phyloP scores from a whole-genome alignment of 306 rosid genomes.

The Corylus heterophylla region DNA sequence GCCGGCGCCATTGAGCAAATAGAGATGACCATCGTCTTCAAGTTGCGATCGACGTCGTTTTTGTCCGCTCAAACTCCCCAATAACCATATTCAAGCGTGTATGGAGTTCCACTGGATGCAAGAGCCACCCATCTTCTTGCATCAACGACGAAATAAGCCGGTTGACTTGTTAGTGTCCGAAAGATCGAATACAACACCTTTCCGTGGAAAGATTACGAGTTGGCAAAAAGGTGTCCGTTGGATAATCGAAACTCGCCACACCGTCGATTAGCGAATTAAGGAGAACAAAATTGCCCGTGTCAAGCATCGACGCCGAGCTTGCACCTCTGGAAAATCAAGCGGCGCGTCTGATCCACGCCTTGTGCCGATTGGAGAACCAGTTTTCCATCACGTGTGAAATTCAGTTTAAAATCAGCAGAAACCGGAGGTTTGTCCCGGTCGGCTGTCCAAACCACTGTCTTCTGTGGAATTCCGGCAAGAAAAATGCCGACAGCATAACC shows the following conservation, averaged over 20 bases:
- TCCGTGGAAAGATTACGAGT: neutral
- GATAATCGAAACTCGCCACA: slow-evolving; percentile 23
- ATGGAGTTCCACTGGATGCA: slow-evolving; percentile 10
- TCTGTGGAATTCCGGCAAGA: slow-evolving; percentile 22
- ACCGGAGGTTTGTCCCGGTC: neutral
- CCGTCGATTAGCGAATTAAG: neutral
- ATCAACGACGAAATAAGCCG: slow-evolving; percentile 13
- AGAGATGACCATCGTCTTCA: neutral
- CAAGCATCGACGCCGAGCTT: too few relatives aligned
- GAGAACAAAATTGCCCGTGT: slow-evolving; percentile 7
- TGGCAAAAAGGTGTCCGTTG: slow-evolving; percentile 31
- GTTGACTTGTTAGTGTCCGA: slow-evolving; percentile 17
- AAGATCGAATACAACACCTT: neutral
- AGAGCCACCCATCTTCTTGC: slow-evolving; percentile 29
- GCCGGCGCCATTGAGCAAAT: neutral
- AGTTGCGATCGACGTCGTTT: neutral
- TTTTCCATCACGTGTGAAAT: slow-evolving; percentile 18
- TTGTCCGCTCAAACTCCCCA: neutral
- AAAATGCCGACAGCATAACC: slow-evolving; percentile 26
- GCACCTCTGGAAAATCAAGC: neutral
- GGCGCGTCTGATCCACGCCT: neutral
- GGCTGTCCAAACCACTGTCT: slow-evolving; percentile 34
- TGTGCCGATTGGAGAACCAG: slow-evolving; percentile 4
- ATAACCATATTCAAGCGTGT: neutral
- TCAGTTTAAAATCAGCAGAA: slow-evolving; percentile 12